Evolutionary conservation across 495 filamentous ascomycete species (phyloP), one percentile per base, ranked within the genome.

Genomic region (Talaromyces ruber): DNA sequence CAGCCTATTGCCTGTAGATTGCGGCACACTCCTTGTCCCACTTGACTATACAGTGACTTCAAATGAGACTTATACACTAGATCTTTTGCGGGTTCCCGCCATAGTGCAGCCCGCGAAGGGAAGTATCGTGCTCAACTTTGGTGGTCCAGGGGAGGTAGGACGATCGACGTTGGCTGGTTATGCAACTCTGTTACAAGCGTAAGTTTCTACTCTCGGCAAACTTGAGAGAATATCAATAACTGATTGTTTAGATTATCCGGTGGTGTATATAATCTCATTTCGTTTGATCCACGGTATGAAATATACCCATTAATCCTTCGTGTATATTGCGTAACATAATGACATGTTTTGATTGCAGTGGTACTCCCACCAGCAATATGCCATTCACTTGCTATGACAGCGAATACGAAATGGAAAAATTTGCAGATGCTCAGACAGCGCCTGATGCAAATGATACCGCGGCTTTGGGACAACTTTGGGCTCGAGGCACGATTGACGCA

Each of bases 61-160:
- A 37, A 68, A 65, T 26, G 64, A 65, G 45, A 78, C 69, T 0
- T 63, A 78, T 16, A 54, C 65, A 7, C 66, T 81, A 12, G 59
- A 75, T 34, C 64, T 81, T 8, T 54, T 74, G 39, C 70, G 60
- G 43, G 67, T 75, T 22, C 61, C 64, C 1, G 72, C 78, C n/a
- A 28, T 59, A 4, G 60, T 65, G 7, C 63, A 69, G 37, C 72
- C 71, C 0, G 67, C 67, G 3, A 73, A 71, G 55, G 76, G 77
- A 22, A 76, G 69, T 50, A 77, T 81, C 29, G 64, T 76, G 32
- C 64, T 80, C 66, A 78, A 80, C 68, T 78, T 78, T 64, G 78
- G 78, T 3, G 77, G 77, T 1, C 77, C 77, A 1, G 78, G 76
- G 0, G 65, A 62, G 12, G 61, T 59, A 8, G 66, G 61, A 18